Evolutionary conservation across 2,329 filamentous ascomycete genomes (phyloP).

Genomic region (Epichloe amarillans): DNA sequence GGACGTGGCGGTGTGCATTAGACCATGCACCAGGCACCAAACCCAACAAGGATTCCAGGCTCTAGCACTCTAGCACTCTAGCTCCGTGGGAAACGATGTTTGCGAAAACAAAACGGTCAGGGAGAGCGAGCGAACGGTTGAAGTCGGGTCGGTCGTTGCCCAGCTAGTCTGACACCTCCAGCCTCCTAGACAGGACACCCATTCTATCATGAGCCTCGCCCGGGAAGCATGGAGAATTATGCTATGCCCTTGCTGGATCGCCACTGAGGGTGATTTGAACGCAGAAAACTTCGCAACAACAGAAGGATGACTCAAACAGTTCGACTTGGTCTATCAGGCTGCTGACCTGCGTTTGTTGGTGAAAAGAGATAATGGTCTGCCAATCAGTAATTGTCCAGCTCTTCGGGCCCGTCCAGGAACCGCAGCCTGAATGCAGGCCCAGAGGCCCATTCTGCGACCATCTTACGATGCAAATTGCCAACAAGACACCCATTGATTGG

Average conservation of each 20-base stretch:
- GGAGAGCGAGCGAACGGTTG: neutral
- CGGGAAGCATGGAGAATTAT: neutral
- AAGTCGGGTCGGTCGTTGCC: neutral
- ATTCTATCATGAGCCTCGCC: neutral
- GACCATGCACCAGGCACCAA: conserved; percentile 1
- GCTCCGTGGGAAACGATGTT: neutral
- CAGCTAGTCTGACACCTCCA: neutral
- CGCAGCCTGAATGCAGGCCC: conserved; percentile 5
- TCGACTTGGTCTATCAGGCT: neutral
- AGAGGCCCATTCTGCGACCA: conserved; percentile 4
- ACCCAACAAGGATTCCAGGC: neutral
- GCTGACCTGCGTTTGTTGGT: neutral
- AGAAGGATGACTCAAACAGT: neutral
- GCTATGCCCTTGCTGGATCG: neutral
- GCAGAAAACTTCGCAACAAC: neutral
- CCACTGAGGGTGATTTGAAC: neutral
- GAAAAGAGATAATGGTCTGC: neutral
- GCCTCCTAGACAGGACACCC: too few relatives aligned
- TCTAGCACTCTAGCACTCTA: neutral
- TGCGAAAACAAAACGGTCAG: neutral
- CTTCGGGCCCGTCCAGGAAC: conserved; percentile 4
- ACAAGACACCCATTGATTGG: conserved; percentile 4
- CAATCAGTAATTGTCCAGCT: conserved; percentile 1
- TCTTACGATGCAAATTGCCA: conserved; percentile 5
- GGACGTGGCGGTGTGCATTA: conserved; percentile 4